These are phyloP conservation scores for Cystoisospora suis DNA, from an alignment of 169 alveolate genomes.

Conservation along the genomic window DNA sequence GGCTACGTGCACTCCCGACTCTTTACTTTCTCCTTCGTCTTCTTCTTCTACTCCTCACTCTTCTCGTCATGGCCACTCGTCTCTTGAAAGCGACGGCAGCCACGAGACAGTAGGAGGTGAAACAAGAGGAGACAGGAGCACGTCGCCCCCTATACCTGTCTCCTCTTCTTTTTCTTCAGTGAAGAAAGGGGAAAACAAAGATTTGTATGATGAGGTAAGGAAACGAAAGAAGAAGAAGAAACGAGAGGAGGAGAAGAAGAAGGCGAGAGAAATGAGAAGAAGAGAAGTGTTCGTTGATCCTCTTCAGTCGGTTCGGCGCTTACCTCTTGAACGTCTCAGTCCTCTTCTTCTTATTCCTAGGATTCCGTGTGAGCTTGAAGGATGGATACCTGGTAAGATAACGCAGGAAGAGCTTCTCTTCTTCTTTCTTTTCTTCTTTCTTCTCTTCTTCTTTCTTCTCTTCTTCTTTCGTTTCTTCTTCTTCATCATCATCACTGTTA, in stretches of 20 bases:
- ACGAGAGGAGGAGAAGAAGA: background rate
- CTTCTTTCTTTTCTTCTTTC: too few relatives aligned
- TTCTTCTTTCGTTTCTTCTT: too few relatives aligned
- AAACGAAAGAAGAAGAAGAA: background rate
- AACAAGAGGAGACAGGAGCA: background rate
- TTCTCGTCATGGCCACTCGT: background rate
- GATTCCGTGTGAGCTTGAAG: background rate
- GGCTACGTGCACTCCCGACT: too few relatives aligned
- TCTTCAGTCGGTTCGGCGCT: conserved; percentile 11
- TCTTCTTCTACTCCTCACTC: background rate
- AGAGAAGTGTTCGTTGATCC: background rate
- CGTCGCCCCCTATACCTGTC: background rate
- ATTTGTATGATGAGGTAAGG: background rate
- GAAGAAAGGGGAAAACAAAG: background rate
- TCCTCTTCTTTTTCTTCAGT: too few relatives aligned
- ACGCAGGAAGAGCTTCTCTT: background rate
- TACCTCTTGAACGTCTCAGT: conserved; percentile 4
- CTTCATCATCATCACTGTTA: background rate
- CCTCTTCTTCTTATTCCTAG: conserved; percentile 11
- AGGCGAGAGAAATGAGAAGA: background rate
- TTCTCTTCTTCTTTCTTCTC: too few relatives aligned
- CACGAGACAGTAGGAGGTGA: background rate
- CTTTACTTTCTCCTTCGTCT: too few relatives aligned
- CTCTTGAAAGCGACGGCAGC: background rate
- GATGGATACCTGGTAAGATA: conserved; percentile 16